These are phyloP conservation scores for Boletellus sp. DNA, from an alignment of 768 basidiomycete genomes.

Conservation along the genomic window DNA sequence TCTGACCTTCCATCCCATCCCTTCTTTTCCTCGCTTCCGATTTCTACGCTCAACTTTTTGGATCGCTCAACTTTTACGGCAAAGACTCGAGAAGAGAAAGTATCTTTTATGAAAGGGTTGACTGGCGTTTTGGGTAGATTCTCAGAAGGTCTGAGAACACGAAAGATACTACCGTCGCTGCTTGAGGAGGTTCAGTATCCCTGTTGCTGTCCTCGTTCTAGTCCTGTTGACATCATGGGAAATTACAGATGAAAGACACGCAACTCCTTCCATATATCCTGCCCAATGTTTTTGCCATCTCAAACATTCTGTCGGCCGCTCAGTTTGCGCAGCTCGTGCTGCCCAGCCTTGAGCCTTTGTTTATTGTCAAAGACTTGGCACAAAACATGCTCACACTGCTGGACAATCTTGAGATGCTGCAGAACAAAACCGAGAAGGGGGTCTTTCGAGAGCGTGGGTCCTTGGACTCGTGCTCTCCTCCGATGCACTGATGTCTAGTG, in stretches of 20 bases:
- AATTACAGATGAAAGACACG: constrained; percentile 82
- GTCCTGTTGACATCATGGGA: constrained; percentile 6
- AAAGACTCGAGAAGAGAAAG: constrained; percentile 92
- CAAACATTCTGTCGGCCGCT: constrained; percentile 64
- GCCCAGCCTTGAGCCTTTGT: constrained; percentile 86
- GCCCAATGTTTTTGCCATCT: constrained; percentile 92
- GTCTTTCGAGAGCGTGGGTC: constrained; percentile 85
- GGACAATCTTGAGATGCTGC: constrained; percentile 83
- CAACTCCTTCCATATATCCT: constrained; percentile 92
- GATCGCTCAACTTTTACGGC: constrained; percentile 94
- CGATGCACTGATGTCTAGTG: constrained; percentile 2
- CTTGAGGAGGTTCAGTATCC: constrained; percentile 76
- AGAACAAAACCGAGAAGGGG: constrained; percentile 81
- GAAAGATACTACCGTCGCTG: constrained; percentile 89
- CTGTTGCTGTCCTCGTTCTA: neutral
- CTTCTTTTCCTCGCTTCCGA: constrained; percentile 94
- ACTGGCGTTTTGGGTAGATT: constrained; percentile 77
- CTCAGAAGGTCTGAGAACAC: constrained; percentile 77
- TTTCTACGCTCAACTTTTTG: constrained; percentile 93
- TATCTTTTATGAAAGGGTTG: constrained; percentile 92
- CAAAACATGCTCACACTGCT: constrained; percentile 95
- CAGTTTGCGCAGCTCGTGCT: constrained; percentile 83
- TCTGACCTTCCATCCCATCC: constrained; percentile 76
- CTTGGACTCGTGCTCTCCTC: neutral
- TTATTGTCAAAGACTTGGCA: constrained; percentile 88